Conservation (phyloP, 768 basidiomycete genomes). For the Pholiota molesta region DNA sequence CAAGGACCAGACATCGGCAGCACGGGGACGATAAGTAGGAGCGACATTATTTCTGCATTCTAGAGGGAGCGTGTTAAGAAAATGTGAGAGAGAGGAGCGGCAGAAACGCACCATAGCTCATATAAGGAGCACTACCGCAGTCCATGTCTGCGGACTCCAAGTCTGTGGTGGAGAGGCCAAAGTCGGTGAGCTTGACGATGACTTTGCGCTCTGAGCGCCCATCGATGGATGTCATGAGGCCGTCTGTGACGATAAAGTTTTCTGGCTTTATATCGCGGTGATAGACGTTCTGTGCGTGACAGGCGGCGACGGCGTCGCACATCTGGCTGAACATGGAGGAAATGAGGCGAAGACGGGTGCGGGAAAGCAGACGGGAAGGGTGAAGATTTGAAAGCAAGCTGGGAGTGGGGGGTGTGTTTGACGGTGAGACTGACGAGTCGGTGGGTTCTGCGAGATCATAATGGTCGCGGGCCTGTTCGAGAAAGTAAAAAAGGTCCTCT, state of each 20-base stretch:
- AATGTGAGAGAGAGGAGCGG: neutral
- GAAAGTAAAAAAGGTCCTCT: constrained; percentile 97
- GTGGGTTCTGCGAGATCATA: constrained; percentile 55
- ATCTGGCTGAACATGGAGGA: constrained; percentile 98
- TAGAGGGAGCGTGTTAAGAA: constrained; percentile 33
- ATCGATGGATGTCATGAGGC: constrained; percentile 54
- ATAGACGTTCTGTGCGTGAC: constrained; percentile 88
- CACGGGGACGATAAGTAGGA: constrained; percentile 91
- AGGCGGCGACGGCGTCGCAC: constrained; percentile 96
- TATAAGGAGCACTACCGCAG: constrained; percentile 97
- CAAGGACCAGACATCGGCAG: constrained; percentile 98
- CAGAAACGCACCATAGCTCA: constrained; percentile 83
- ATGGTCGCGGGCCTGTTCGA: constrained; percentile 94
- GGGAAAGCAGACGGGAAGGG: constrained; percentile 81
- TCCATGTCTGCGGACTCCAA: constrained; percentile 93
- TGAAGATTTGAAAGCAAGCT: constrained; percentile 84
- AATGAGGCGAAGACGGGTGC: constrained; percentile 88
- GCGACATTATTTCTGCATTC: constrained; percentile 98
- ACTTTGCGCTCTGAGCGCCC: constrained; percentile 81
- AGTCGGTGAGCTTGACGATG: constrained; percentile 95
- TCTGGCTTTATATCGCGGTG: constrained; percentile 99
- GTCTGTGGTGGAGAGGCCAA: constrained; percentile 92
- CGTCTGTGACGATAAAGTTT: constrained; percentile 95
- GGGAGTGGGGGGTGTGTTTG: constrained; percentile 90
- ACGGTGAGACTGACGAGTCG: constrained; percentile 44